Percentiles rank a stretch among this genome's conserved stretches.
Evolutionary conservation across 768 basidiomycete species (phyloP).

Genomic region (Tylopilus sp.): DNA sequence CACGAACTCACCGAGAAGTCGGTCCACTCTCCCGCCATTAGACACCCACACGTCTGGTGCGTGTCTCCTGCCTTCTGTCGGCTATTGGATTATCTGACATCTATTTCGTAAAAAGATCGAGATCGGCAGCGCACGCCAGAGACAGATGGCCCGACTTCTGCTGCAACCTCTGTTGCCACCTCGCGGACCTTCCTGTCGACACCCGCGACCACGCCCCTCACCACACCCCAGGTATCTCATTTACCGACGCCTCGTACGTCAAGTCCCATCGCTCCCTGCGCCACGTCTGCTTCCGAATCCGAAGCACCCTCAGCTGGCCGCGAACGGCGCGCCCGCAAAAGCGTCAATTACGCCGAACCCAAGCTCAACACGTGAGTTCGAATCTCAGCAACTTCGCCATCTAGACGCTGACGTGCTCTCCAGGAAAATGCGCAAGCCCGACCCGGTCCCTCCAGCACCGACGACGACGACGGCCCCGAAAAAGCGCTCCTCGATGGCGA

Average conservation of each 20-base stretch:
- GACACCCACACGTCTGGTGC: constrained; percentile 38
- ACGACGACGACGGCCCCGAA: constrained; percentile 31
- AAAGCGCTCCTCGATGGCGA: constrained; percentile 42
- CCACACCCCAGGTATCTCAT: constrained; percentile 33
- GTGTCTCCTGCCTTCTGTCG: constrained; percentile 8
- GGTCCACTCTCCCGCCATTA: constrained; percentile 32
- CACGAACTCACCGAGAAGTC: constrained; percentile 52
- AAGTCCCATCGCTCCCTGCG: constrained; percentile 38
- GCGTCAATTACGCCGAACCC: constrained; percentile 83
- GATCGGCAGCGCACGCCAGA: constrained; percentile 38
- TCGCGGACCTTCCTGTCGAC: constrained; percentile 41
- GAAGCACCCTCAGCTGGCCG: constrained; percentile 34
- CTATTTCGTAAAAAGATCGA: constrained; percentile 26
- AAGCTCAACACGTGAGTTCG: constrained; percentile 78
- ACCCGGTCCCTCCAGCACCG: constrained; percentile 42
- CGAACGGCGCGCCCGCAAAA: constrained; percentile 64
- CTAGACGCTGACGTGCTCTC: constrained; percentile 8
- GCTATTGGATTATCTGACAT: constrained; percentile 15
- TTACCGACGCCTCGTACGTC: constrained; percentile 52
- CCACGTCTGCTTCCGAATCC: constrained; percentile 33
- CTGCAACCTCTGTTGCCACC: constrained; percentile 33
- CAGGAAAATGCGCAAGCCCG: constrained; percentile 90
- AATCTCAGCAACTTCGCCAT: not conserved
- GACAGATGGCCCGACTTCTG: constrained; percentile 34
- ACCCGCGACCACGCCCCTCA: constrained; percentile 41